phyloP scores from a whole-genome alignment of 1,284 basidiomycete genomes.

The Puccinia sorghi region DNA sequence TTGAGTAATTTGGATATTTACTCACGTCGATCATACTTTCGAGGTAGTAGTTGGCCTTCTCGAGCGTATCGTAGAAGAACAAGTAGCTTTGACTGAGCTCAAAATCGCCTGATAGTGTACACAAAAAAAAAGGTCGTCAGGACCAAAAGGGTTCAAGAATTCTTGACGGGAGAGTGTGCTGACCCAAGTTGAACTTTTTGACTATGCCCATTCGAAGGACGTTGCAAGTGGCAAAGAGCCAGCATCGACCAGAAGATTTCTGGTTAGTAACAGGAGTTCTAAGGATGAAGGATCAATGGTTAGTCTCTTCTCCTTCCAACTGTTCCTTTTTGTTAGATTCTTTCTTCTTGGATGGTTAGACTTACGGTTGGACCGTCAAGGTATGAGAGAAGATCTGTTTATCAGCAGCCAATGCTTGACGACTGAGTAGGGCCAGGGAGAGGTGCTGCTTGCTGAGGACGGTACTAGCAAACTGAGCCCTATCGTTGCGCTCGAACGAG shows the following conservation, averaged over 20 bases:
- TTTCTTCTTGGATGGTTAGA: background rate
- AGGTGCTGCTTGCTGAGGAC: conserved; percentile 76
- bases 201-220: conserved; percentile 57
- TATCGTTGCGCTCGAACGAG: conserved; percentile 60
- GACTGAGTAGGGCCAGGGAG: conserved; percentile 67
- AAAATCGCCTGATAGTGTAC: background rate
- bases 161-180: conserved; percentile 82
- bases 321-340: background rate
- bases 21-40: conserved; percentile 73
- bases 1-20: background rate
- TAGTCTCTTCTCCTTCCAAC: conserved; percentile 68
- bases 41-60: conserved; percentile 92
- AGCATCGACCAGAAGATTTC: conserved; percentile 81
- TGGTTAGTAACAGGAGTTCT: conserved; percentile 83
- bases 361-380: conserved; percentile 49
- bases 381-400: conserved; percentile 47
- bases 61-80: conserved; percentile 92
- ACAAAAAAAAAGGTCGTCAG: background rate
- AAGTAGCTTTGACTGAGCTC: conserved; percentile 68
- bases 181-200: conserved; percentile 75
- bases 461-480: conserved; percentile 74
- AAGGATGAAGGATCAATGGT: conserved; percentile 56
- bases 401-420: conserved; percentile 62
- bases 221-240: conserved; percentile 82
- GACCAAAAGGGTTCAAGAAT: too few relatives aligned